A percentile compares a stretch with the other conserved stretches of the same genome.
Evolutionary conservation across 2,329 filamentous ascomycete genomes (phyloP).

Genomic region (Lecanicillium sp.): DNA sequence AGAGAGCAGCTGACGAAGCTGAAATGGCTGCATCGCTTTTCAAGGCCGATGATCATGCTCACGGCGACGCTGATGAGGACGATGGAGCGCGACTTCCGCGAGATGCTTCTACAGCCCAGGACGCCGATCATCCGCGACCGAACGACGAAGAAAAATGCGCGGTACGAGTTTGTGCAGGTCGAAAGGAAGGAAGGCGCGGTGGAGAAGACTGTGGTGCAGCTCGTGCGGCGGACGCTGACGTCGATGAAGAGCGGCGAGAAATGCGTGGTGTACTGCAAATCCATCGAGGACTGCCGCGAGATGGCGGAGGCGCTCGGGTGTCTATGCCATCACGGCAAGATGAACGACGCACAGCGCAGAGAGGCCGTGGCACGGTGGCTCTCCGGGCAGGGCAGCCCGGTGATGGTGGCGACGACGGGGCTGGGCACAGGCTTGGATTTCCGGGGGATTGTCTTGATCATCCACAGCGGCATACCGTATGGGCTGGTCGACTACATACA

Average conservation of each 20-base stretch:
- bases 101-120: background rate
- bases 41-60: background rate
- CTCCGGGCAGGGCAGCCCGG: background rate
- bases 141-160: background rate
- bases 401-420: background rate
- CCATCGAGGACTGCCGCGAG: background rate
- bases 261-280: background rate
- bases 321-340: background rate
- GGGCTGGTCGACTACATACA: background rate
- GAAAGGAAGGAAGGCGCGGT: background rate
- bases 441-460: background rate
- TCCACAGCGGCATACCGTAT: background rate
- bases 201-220: background rate
- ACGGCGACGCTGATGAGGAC: background rate
- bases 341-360: background rate
- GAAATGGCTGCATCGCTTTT: background rate
- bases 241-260: background rate
- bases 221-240: background rate
- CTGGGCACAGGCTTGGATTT: background rate
- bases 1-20: background rate
- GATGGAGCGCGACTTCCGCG: slow-evolving; percentile 1
- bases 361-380: background rate
- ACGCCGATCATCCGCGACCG: background rate
- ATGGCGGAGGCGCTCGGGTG: background rate
- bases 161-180: background rate